Percentiles rank a stretch among this genome's conserved stretches.
These are phyloP conservation scores for Cutaneotrichosporon sp. DNA, from an alignment of 1,284 basidiomycete species.

Conservation along the genomic window DNA sequence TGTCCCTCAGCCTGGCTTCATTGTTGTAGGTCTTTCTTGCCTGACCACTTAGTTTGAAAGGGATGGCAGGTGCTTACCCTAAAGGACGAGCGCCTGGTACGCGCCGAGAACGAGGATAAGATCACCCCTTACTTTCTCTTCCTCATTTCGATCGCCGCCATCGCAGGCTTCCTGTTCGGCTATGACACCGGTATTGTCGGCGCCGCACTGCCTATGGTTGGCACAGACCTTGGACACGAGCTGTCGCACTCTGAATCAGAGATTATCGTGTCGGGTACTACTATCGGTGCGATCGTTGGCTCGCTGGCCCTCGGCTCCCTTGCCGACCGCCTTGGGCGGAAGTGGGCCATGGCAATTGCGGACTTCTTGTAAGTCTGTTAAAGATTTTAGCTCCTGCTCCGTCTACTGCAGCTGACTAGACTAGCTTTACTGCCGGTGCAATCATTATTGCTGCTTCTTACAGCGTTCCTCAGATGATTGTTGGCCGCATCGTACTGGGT, in stretches of 20 bases:
- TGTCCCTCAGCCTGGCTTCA: neutral
- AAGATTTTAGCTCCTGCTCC: no score
- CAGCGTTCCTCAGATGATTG: conserved; percentile 31
- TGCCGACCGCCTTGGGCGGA: conserved; percentile 17
- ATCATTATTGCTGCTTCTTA: conserved; percentile 39
- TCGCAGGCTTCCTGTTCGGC: conserved; percentile 59
- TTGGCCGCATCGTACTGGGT: conserved; percentile 44
- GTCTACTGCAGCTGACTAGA: neutral
- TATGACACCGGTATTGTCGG: conserved; percentile 23
- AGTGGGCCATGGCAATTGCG: conserved; percentile 19
- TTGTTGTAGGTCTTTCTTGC: neutral
- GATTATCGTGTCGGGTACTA: conserved; percentile 23
- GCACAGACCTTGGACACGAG: conserved; percentile 12
- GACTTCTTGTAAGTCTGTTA: conserved; percentile 13
- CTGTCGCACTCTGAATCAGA: conserved; percentile 17
- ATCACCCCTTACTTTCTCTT: conserved; percentile 38
- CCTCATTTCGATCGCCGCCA: conserved; percentile 31
- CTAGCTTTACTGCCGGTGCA: conserved; percentile 33
- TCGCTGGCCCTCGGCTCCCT: conserved; percentile 6
- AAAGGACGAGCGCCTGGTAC: conserved; percentile 27
- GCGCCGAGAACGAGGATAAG: conserved; percentile 23
- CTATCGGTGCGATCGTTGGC: conserved; percentile 26
- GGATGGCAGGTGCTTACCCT: no score
- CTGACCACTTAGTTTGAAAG: no score
- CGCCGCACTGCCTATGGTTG: conserved; percentile 18